phyloP scores from a whole-genome alignment of 169 alveolate species.

The Plasmodium inui region DNA sequence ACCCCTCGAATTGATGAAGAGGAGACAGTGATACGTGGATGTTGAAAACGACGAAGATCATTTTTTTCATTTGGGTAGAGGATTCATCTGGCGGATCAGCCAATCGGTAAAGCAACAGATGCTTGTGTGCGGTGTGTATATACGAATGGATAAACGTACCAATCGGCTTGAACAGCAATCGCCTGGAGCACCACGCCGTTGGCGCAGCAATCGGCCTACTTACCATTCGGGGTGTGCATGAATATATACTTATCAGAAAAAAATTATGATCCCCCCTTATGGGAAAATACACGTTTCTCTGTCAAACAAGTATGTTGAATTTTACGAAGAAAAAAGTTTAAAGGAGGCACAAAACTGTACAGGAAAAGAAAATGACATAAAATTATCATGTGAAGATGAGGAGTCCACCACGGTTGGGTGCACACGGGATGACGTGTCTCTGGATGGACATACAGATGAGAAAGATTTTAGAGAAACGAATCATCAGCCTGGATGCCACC shows the following conservation, averaged over 20 bases:
- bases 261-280: slow-evolving; percentile 14
- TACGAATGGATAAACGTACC: not conserved
- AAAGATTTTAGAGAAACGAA: not conserved
- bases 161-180: not conserved
- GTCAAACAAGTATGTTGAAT: slow-evolving; percentile 42
- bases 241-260: not conserved
- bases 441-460: not conserved
- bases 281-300: slow-evolving; percentile 47
- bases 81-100: not conserved
- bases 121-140: not conserved
- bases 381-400: not conserved
- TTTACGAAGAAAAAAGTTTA: slow-evolving; percentile 18
- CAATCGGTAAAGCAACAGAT: not conserved
- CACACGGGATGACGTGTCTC: not conserved
- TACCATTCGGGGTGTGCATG: not conserved
- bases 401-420: slow-evolving; percentile 1
- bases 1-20: not conserved
- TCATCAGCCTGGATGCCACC: not conserved
- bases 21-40: not conserved
- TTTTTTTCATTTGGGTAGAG: not conserved
- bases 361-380: not conserved
- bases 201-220: not conserved
- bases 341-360: not conserved
- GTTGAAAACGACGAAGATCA: not conserved
- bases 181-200: not conserved